Percentiles rank a stretch among this genome's conserved stretches.
Evolutionary conservation across 176 grass and related monocot genomes (phyloP).

Genomic region (Hsuehochloa calcarea): DNA sequence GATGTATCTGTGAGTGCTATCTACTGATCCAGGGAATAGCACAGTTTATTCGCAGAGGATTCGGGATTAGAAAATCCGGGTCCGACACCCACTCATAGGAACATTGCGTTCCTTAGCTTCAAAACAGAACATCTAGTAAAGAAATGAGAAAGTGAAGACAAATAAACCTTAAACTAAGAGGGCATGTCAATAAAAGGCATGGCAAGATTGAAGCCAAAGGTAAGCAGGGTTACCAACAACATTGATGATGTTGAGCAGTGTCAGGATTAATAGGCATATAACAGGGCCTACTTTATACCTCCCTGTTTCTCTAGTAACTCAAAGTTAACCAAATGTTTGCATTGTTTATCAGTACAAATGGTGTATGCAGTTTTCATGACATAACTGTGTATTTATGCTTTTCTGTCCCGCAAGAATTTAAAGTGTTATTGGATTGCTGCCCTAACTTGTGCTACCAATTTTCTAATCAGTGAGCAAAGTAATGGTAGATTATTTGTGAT

Average conservation of each 20-base stretch:
- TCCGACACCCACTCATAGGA: conserved; percentile 11
- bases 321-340: conserved; percentile 31
- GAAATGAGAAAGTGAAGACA: conserved; percentile 43
- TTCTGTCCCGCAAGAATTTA: conserved; percentile 14
- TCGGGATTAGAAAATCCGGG: too few species aligned
- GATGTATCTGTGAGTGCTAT: too few species aligned
- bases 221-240: conserved; percentile 44
- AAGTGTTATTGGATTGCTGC: not conserved
- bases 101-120: conserved; percentile 47
- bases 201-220: conserved; percentile 65
- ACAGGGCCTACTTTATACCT: conserved; percentile 52
- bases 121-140: conserved; percentile 46
- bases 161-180: conserved; percentile 80
- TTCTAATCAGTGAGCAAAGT: conserved; percentile 16
- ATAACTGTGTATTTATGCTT: conserved; percentile 23
- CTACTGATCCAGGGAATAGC: too few species aligned
- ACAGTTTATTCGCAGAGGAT: too few species aligned
- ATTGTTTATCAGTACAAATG: conserved; percentile 15
- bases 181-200: conserved; percentile 66
- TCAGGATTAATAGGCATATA: conserved; percentile 32
- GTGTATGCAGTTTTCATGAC: conserved; percentile 27
- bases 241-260: conserved; percentile 66
- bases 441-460: conserved; percentile 13
- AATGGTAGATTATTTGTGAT: conserved; percentile 3
- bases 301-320: conserved; percentile 33